phyloP scores from a whole-genome alignment of 768 basidiomycete genomes.

The Mrakia frigida region DNA sequence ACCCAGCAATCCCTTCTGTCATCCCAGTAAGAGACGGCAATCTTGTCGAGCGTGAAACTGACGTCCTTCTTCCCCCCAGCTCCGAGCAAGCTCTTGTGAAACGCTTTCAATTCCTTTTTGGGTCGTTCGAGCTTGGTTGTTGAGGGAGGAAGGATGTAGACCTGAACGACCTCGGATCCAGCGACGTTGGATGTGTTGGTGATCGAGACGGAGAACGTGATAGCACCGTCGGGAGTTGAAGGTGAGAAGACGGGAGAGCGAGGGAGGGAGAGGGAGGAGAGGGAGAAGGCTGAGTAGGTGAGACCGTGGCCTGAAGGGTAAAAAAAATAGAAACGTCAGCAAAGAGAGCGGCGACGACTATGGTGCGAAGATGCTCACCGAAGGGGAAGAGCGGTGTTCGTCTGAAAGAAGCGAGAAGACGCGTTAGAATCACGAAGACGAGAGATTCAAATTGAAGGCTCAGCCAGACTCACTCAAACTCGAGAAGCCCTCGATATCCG shows the following conservation, averaged over 20 bases:
- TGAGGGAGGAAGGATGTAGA: constrained; percentile 8
- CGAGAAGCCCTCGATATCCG: background rate
- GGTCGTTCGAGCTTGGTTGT: constrained; percentile 14
- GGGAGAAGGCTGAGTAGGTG: constrained; percentile 40
- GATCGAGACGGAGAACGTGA: constrained; percentile 29
- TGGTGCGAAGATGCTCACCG: constrained; percentile 38
- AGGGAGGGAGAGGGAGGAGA: constrained; percentile 34
- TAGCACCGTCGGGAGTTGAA: constrained; percentile 22
- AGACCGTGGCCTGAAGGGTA: constrained; percentile 10
- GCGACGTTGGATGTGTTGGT: constrained; percentile 33
- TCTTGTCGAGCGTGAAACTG: constrained; percentile 40
- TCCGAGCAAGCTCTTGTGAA: constrained; percentile 36
- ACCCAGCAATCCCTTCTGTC: constrained; percentile 50
- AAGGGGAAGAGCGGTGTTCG: constrained; percentile 38
- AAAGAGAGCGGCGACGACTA: background rate
- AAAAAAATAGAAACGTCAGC: background rate
- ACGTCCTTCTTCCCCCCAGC: constrained; percentile 38
- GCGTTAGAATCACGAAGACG: constrained; percentile 11
- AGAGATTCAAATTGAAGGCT: background rate
- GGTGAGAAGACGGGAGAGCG: background rate
- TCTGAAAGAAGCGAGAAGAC: constrained; percentile 41
- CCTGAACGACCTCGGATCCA: constrained; percentile 36
- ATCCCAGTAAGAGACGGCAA: constrained; percentile 49
- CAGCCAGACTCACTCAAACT: background rate
- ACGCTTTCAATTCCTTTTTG: constrained; percentile 37